A percentile compares a stretch with the other conserved stretches of the same genome.
phyloP scores from a whole-genome alignment of 345 rosid species.

The Capsella bursapastoris region DNA sequence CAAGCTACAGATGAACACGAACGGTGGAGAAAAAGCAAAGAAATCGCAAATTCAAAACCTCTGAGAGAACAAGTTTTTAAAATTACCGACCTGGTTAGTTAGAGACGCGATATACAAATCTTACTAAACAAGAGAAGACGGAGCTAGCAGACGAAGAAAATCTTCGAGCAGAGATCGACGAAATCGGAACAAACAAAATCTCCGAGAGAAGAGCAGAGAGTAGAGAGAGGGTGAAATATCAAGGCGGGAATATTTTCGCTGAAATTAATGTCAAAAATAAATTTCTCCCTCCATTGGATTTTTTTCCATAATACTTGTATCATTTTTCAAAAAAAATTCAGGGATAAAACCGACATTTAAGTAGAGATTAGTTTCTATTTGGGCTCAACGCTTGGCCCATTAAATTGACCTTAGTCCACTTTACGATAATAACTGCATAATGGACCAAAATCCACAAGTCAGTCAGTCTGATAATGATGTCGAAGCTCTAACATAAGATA shows the following conservation, averaged over 20 bases:
- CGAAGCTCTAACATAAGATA: too few species aligned
- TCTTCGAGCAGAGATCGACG: neutral
- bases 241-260: slow-evolving; percentile 31
- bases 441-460: neutral
- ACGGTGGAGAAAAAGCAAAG: slow-evolving; percentile 1
- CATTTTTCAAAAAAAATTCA: neutral
- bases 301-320: neutral
- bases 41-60: neutral
- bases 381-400: slow-evolving; percentile 23
- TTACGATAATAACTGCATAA: too few species aligned
- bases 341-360: slow-evolving; percentile 18
- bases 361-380: neutral
- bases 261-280: slow-evolving; percentile 4
- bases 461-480: too few species aligned
- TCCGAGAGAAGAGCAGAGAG: neutral
- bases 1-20: slow-evolving; percentile 4
- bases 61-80: neutral
- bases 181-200: neutral
- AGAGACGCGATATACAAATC: neutral
- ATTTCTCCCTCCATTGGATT: slow-evolving; percentile 34
- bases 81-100: neutral
- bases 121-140: slow-evolving; percentile 5
- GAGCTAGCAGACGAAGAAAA: slow-evolving; percentile 2
- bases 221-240: slow-evolving; percentile 21
- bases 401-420: neutral